Evolutionary conservation across 371 early-diverging fungal species (phyloP).

Genomic region (Apophysomyces sp.): DNA sequence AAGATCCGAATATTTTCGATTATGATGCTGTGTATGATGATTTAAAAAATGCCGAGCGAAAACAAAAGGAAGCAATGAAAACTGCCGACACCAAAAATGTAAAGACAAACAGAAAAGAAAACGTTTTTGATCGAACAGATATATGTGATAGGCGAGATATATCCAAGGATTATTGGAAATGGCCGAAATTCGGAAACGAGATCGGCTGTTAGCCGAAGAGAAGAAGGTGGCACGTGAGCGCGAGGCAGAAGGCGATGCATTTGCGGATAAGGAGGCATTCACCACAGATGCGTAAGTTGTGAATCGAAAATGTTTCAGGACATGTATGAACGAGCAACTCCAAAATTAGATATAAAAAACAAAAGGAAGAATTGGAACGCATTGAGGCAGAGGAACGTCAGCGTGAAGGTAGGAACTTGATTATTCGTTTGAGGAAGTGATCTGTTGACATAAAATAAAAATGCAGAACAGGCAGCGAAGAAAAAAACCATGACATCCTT

Average conservation of each 20-base stretch:
- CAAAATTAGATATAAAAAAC: constrained; percentile 77
- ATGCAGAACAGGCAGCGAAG: constrained; percentile 28
- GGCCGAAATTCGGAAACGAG: constrained; percentile 80
- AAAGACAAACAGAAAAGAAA: constrained; percentile 16
- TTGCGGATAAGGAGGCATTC: constrained; percentile 78
- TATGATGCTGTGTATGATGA: constrained; percentile 92
- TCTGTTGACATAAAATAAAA: background rate
- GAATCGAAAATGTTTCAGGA: background rate
- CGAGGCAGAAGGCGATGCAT: constrained; percentile 55
- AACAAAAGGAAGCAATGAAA: constrained; percentile 43
- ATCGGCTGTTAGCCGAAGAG: constrained; percentile 81
- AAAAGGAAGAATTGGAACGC: constrained; percentile 74
- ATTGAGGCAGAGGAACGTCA: constrained; percentile 81
- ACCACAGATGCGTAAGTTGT: constrained; percentile 78
- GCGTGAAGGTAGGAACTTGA: constrained; percentile 42
- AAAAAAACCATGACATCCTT: constrained; percentile 40
- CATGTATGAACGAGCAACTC: background rate
- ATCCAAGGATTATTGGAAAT: constrained; percentile 73
- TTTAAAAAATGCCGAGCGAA: constrained; percentile 67
- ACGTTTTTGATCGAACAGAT: constrained; percentile 1
- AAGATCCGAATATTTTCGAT: constrained; percentile 85
- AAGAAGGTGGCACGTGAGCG: constrained; percentile 76
- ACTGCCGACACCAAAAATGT: constrained; percentile 30
- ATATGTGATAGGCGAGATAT: constrained; percentile 67
- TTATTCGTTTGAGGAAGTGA: background rate